A percentile compares a stretch with the other conserved stretches of the same genome.
These are phyloP conservation scores for Candida boidinii DNA, from an alignment of 805 yeast species.

Conservation along the genomic window DNA sequence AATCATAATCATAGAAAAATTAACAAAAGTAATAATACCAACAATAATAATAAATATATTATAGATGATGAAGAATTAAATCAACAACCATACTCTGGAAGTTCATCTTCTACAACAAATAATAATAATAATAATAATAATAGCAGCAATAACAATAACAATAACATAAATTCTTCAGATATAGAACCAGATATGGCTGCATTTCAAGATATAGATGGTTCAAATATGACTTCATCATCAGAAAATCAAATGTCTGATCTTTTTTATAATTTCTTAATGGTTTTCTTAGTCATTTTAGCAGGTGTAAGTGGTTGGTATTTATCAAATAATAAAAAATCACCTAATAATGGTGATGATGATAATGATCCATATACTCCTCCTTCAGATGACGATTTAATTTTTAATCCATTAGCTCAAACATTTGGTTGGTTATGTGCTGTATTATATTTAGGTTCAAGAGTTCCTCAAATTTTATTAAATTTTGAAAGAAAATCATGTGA, in stretches of 20 bases:
- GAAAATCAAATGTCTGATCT: conserved; percentile 15
- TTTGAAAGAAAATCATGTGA: conserved; percentile 86
- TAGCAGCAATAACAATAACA: too few relatives aligned
- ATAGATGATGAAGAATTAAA: conserved; percentile 24
- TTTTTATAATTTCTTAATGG: conserved; percentile 40
- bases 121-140: conserved; percentile 18
- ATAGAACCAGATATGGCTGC: too few relatives aligned
- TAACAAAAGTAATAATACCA: too few relatives aligned
- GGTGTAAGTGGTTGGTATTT: conserved; percentile 88
- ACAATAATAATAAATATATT: too few relatives aligned
- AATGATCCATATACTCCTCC: conserved; percentile 24
- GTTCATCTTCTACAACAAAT: conserved; percentile 11
- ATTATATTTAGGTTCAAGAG: conserved; percentile 75
- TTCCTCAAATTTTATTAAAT: conserved; percentile 87
- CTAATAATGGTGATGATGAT: conserved; percentile 23
- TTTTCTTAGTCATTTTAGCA: conserved; percentile 56
- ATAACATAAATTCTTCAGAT: too few relatives aligned
- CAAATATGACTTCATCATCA: conserved; percentile 6
- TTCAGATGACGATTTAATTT: conserved; percentile 36
- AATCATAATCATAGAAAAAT: conserved; percentile 12
- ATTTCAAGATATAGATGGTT: conserved; percentile 25
- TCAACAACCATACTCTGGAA: too few relatives aligned
- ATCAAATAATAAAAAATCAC: conserved; percentile 40
- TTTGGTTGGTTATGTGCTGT: conserved; percentile 80
- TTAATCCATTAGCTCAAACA: conserved; percentile 74